Evolutionary conservation across 164 flowering plant genomes (phyloP).

Genomic region (Annona cherimola): DNA sequence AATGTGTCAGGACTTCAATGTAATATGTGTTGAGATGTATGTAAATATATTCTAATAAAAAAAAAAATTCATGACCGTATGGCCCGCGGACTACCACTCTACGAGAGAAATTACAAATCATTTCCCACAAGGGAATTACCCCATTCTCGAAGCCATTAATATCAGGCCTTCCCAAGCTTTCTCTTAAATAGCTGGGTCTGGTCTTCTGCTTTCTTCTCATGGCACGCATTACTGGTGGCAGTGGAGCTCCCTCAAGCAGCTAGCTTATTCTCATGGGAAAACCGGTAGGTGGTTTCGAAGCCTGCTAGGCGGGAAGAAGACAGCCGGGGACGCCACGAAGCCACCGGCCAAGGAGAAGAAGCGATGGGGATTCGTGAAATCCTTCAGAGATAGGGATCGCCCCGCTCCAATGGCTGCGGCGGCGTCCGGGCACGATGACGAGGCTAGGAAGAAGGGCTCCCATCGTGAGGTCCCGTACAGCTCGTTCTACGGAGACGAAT

Average conservation of each 20-base stretch:
- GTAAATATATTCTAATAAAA: no score
- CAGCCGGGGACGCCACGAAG: conserved; percentile 13
- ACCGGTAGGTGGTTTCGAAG: conserved; percentile 51
- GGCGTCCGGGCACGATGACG: neutral
- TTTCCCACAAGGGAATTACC: neutral
- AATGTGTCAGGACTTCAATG: no score
- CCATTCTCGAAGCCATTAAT: neutral
- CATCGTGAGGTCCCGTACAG: conserved; percentile 7
- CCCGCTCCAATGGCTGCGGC: neutral
- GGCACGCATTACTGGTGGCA: neutral
- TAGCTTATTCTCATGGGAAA: conserved; percentile 36
- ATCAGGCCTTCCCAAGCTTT: neutral
- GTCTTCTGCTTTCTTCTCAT: neutral
- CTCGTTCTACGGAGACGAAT: conserved; percentile 2
- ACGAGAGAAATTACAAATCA: neutral
- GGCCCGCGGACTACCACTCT: neutral
- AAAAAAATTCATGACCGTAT: no score
- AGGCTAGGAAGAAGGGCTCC: conserved; percentile 4
- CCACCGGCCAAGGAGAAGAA: conserved; percentile 30
- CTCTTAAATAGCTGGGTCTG: neutral
- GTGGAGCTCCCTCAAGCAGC: neutral
- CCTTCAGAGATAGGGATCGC: conserved; percentile 27
- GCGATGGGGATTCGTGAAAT: conserved; percentile 58
- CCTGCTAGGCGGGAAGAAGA: conserved; percentile 31
- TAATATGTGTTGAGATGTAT: no score